Base-by-base conservation (phyloP, 23 red algal genomes). In the Cyanidiococcus yangmingshanensis region DNA sequence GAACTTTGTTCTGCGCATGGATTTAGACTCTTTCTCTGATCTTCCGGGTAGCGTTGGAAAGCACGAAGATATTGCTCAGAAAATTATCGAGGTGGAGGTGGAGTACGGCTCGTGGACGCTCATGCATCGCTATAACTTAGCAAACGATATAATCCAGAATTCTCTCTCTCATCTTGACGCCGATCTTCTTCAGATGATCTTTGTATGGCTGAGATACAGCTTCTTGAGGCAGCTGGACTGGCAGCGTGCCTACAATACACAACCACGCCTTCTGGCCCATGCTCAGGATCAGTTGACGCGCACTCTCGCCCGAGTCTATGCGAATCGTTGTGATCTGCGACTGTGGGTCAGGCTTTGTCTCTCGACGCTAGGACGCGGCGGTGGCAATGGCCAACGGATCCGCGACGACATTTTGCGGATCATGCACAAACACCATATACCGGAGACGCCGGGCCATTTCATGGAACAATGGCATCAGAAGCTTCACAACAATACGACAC, bases 391-490 rank as follows among this genome's bases (percentile, higher is more conserved):
- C 21, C 90, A 95, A 68, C 83, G 86, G 12, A 95, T 95, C 50
- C 82, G 90, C 0, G 90, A 95, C 79, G 90, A 95, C 59, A 95
- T 95, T 79, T 45, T 95, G 31, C 85, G 80, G 37, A 95, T 95
- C 59, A 39, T 89, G 58, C 82, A 86, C 26, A 80, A 95, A 58
- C 58, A 85, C 50, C 79, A 85, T 26, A 71, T 71, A 32, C 63
- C 63, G 63, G 63, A 71, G 27, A 71, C 63, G n/a, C n/a, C 63
- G n/a, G 63, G 63, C 27, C 63, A 71, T 71, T 71, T 95, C 81
- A 95, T 95, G 90, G 90, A 95, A 82, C 85, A 95, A 45, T 95
- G 90, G 90, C 90, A 95, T 75, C 90, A 95, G 74, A 95, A 95
- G 75, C 77, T 95, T 3, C 90, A 95, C 57, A 95, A 95, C 51